Conservation (phyloP, 257 asterid species). For the Solanum tarijense region DNA sequence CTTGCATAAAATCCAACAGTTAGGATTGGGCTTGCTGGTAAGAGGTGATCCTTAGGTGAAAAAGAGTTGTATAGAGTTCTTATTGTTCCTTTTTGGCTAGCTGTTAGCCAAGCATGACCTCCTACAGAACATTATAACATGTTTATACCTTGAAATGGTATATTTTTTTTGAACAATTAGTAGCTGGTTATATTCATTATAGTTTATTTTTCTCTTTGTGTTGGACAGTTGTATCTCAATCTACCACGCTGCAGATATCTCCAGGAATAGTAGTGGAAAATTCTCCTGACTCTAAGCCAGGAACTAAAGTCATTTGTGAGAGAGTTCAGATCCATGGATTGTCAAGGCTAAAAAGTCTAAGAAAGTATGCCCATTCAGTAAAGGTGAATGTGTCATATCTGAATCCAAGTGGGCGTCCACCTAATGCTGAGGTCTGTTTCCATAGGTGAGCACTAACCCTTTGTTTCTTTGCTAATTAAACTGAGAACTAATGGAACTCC, state of each 20-base stretch:
- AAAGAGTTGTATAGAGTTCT: background rate
- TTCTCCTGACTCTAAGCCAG: constrained; percentile 78
- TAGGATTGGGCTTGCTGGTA: background rate
- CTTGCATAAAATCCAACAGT: background rate
- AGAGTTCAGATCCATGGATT: constrained; percentile 66
- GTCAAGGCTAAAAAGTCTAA: constrained; percentile 46
- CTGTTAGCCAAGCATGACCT: background rate
- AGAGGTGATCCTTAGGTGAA: background rate
- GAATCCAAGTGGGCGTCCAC: constrained; percentile 30
- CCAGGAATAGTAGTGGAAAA: constrained; percentile 50
- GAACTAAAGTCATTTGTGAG: constrained; percentile 55
- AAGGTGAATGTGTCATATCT: constrained; percentile 47
- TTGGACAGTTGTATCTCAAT: constrained; percentile 46
- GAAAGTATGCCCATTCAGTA: constrained; percentile 54
- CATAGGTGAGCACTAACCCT: constrained; percentile 56
- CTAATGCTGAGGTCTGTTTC: constrained; percentile 61
- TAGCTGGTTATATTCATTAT: background rate
- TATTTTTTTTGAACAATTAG: background rate
- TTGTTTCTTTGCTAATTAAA: background rate
- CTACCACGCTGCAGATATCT: constrained; percentile 35
- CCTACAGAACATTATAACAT: background rate
- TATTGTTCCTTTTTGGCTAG: background rate
- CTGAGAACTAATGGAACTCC: background rate
- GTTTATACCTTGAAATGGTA: background rate
- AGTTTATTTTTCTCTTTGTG: background rate